A percentile compares a stretch with the other conserved stretches of the same genome.
These are phyloP conservation scores for Cylindrodendrum hubeiense DNA, from an alignment of 2,329 filamentous ascomycete genomes.

Conservation along the genomic window DNA sequence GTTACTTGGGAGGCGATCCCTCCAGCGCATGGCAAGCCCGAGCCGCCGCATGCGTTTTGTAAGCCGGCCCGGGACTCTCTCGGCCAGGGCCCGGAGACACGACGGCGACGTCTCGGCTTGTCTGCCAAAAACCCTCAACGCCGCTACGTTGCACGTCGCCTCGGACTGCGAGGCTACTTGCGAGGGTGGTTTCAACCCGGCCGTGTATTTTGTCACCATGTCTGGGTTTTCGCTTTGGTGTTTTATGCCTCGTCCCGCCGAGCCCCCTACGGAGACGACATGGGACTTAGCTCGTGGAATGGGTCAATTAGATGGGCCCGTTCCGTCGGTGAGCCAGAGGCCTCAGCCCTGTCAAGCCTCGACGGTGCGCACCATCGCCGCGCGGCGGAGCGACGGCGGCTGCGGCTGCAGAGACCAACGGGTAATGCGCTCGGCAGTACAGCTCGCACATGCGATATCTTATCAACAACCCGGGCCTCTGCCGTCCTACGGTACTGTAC, in stretches of 20 bases:
- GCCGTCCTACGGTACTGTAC: background rate
- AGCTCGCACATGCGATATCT: background rate
- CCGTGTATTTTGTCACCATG: background rate
- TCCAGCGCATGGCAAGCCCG: conserved; percentile 6
- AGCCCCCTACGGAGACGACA: conserved; percentile 1
- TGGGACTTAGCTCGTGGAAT: conserved; percentile 11
- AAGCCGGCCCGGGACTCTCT: conserved; percentile 21
- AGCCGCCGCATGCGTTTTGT: conserved; percentile 25
- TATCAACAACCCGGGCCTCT: background rate
- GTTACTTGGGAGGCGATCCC: no score
- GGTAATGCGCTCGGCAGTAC: conserved; percentile 13
- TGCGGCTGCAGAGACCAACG: conserved; percentile 16
- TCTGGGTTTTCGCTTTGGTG: conserved; percentile 4
- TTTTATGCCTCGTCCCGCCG: conserved; percentile 26
- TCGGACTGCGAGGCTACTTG: background rate
- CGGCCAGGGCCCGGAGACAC: conserved; percentile 18
- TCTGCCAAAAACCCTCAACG: background rate
- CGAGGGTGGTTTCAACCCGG: background rate
- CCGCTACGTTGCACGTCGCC: background rate
- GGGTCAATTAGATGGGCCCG: conserved; percentile 9
- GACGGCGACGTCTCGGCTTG: conserved; percentile 25
- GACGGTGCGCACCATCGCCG: conserved; percentile 18
- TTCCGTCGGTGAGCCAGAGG: conserved; percentile 22
- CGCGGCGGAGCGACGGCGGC: conserved; percentile 11
- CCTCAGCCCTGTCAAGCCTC: conserved; percentile 26